A percentile compares a stretch with the other conserved stretches of the same genome.
Conservation (phyloP, 106 monocot genomes). For the Cymbidium sinense region DNA sequence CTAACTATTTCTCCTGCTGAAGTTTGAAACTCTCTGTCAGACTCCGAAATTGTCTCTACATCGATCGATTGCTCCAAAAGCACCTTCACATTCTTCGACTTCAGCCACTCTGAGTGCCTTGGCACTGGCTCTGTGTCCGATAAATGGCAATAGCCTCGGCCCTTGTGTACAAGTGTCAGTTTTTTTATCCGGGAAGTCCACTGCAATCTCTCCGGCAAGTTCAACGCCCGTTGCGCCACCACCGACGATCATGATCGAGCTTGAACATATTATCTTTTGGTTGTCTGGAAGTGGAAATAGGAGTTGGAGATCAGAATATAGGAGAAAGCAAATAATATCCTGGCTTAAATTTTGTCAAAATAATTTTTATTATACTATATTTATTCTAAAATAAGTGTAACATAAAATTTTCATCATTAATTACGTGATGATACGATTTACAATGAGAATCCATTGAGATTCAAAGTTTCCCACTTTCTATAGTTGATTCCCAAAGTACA, state of each 20-base stretch:
- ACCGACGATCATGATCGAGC: conserved; percentile 29
- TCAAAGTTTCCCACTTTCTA: too few species aligned
- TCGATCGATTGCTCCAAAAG: conserved; percentile 23
- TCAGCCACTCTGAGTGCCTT: conserved; percentile 29
- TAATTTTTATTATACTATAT: too few species aligned
- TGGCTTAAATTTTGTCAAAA: too few species aligned
- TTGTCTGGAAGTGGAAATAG: conserved; percentile 10
- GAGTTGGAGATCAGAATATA: too few species aligned
- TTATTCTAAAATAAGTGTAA: too few species aligned
- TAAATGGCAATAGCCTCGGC: conserved; percentile 23
- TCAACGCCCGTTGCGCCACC: conserved; percentile 32
- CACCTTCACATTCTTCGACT: conserved; percentile 17
- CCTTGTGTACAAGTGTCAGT: conserved; percentile 24
- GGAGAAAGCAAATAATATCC: too few species aligned
- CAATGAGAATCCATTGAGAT: too few species aligned
- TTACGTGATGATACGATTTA: too few species aligned
- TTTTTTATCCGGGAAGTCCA: conserved; percentile 33
- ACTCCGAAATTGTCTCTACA: conserved; percentile 11
- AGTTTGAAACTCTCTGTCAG: conserved; percentile 13
- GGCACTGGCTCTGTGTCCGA: conserved; percentile 22
- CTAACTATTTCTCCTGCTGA: conserved; percentile 18
- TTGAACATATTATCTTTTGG: conserved; percentile 19
- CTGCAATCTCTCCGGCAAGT: conserved; percentile 30
- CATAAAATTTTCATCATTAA: too few species aligned
- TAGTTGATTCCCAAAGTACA: too few species aligned